Base-by-base conservation (phyloP, 2,329 filamentous ascomycete species). In the Trichoderma pleuroti region DNA sequence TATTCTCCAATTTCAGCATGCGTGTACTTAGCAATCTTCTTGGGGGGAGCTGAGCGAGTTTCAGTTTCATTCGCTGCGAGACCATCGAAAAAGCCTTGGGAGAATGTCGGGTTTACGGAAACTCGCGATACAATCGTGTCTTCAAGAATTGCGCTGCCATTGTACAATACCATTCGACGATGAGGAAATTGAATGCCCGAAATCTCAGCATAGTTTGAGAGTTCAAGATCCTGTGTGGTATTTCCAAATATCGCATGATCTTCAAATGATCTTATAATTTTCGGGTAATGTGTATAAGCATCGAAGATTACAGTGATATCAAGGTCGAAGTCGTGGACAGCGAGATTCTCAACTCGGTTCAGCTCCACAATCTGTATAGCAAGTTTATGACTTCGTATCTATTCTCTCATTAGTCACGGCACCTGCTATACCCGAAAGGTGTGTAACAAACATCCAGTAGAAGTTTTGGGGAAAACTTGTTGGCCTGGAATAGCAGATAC, bases 361-460 rank as follows among this genome's bases (percentile, higher is more conserved):
- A 49, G 21, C n/a, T 49, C 42, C n/a, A 49, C 42, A 49, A 21
- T 21, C 42, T 49, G 42, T 12, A n/a, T 49, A 21, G 42, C 42
- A 2, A 49, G 9, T 12, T 49, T 49, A 12, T 49, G 42, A 2
- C 10, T 49, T 12, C 42, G 42, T 1, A 46, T 21, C 42, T 46
- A 21, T 21, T 11, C 4, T 21, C 16, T 49, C 0, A 21, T 49
- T 49, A 49, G 10, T 21, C 42, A 46, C 18, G 42, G 1, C 18
- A 7, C n/a, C 12, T 6, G 2, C 1, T 1, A 21, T 12, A 49
- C n/a, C 2, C 11, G 5, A 21, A 12, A 5, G 1, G 2, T 21
- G 39, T 3, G 42, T 11, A 3, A 49, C 42, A 11, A 11, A 49
- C 42, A 21, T 49, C 42, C 5, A 49, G n/a, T 1, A 49, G n/a